These are phyloP conservation scores for Beauveria bassiana DNA, from an alignment of 2,329 filamentous ascomycete genomes.

Conservation along the genomic window DNA sequence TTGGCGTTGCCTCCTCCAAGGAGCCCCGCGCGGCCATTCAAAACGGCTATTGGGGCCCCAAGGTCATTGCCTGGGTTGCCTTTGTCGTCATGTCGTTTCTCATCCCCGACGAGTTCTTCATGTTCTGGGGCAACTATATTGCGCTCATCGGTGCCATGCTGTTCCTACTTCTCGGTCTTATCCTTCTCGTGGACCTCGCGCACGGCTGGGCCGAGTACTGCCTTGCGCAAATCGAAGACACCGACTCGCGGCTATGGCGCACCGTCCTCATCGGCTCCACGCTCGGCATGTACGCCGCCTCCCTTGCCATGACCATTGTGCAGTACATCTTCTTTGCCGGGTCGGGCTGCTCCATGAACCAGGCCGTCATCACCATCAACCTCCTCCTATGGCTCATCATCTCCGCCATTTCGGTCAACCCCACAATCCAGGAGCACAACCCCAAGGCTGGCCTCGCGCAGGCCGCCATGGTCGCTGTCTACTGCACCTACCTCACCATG, in stretches of 20 bases:
- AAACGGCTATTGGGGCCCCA: constrained; percentile 99
- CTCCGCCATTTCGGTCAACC: constrained; percentile 81
- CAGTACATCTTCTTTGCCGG: constrained; percentile 96
- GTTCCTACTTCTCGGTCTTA: constrained; percentile 85
- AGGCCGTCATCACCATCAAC: constrained; percentile 92
- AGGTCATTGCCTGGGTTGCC: constrained; percentile 80
- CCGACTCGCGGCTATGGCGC: constrained; percentile 78
- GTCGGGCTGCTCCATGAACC: constrained; percentile 85
- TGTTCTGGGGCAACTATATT: constrained; percentile 93
- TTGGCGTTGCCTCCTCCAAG: constrained; percentile 81
- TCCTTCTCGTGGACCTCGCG: constrained; percentile 88
- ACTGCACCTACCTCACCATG: constrained; percentile 98
- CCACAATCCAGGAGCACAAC: constrained; percentile 83
- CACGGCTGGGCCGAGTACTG: constrained; percentile 98
- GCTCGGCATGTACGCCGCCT: constrained; percentile 84
- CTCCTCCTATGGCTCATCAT: constrained; percentile 73
- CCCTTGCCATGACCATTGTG: constrained; percentile 86
- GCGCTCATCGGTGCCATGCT: constrained; percentile 82
- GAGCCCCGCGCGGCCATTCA: constrained; percentile 82
- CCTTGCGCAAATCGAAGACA: constrained; percentile 83
- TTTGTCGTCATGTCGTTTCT: constrained; percentile 89
- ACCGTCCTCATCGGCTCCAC: constrained; percentile 85
- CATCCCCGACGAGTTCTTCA: constrained; percentile 90
- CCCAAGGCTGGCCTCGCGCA: constrained; percentile 93
- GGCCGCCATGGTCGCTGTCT: constrained; percentile 91